Conservation (phyloP, 176 grass and related monocot species). For the Cenchrus americanus region DNA sequence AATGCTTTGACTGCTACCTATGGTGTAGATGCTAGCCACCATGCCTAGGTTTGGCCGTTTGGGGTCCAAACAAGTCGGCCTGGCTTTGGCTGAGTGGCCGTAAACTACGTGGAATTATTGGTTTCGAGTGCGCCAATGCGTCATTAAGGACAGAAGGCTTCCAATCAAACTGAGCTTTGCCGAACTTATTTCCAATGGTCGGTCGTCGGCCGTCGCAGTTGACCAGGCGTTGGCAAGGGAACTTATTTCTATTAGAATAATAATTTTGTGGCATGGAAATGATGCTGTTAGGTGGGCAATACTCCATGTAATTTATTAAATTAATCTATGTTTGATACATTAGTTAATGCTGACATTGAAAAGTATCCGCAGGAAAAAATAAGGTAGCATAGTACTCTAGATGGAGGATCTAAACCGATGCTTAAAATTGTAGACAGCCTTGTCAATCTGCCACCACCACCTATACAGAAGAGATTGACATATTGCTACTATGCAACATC, state of each 20-base stretch:
- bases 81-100: not conserved
- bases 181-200: not conserved
- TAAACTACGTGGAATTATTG: not conserved
- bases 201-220: not conserved
- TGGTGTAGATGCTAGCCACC: not conserved
- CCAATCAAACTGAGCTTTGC: not conserved
- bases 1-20: not conserved
- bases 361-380: too few relatives aligned
- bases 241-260: not conserved
- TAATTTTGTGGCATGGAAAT: too few relatives aligned
- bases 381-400: too few relatives aligned
- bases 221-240: not conserved
- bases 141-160: slow-evolving; percentile 1
- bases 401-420: too few relatives aligned
- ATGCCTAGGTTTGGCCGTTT: not conserved
- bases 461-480: too few relatives aligned
- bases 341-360: too few relatives aligned
- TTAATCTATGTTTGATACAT: too few relatives aligned
- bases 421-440: too few relatives aligned
- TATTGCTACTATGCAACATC: too few relatives aligned
- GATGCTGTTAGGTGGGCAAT: too few relatives aligned
- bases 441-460: too few relatives aligned
- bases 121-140: not conserved
- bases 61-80: not conserved
- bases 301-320: too few relatives aligned